phyloP scores from a whole-genome alignment of 2,329 filamentous ascomycete genomes.

The Pseudonectria foliicola region DNA sequence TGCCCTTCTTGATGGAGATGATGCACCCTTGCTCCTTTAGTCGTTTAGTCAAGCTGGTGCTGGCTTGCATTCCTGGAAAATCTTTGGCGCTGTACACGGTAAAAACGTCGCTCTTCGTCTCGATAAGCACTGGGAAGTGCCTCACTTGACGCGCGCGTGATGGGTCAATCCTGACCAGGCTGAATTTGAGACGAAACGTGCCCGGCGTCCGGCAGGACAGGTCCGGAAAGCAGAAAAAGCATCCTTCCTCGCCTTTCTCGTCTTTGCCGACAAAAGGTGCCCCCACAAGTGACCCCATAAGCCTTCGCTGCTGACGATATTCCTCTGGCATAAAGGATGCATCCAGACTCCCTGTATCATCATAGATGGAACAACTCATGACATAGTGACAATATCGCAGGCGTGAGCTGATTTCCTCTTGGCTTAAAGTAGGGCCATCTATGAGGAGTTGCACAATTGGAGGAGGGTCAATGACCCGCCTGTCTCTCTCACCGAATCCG shows the following conservation, averaged over 20 bases:
- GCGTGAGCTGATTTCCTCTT: constrained; percentile 44
- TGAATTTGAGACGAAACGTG: constrained; percentile 67
- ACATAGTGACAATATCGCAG: constrained; percentile 60
- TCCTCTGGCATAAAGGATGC: constrained; percentile 66
- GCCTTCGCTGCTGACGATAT: constrained; percentile 61
- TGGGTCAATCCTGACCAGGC: constrained; percentile 64
- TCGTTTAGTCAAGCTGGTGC: constrained; percentile 64
- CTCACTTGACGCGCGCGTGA: constrained; percentile 38
- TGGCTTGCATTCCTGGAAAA: constrained; percentile 77
- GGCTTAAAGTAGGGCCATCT: constrained; percentile 46
- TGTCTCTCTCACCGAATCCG: constrained; percentile 75
- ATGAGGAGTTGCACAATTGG: constrained; percentile 71
- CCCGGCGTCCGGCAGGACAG: constrained; percentile 73
- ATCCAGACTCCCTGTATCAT: constrained; percentile 59
- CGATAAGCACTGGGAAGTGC: constrained; percentile 43
- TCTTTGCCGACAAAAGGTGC: constrained; percentile 71
- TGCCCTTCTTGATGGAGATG: constrained; percentile 82
- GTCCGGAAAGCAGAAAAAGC: constrained; percentile 82
- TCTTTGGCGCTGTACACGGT: constrained; percentile 79
- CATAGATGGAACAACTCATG: constrained; percentile 70
- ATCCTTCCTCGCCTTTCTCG: constrained; percentile 64
- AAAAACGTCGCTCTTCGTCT: constrained; percentile 61
- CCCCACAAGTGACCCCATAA: constrained; percentile 75
- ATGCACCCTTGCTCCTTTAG: constrained; percentile 75
- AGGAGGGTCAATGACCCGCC: constrained; percentile 75